Percentiles rank a stretch among this genome's conserved stretches.
Evolutionary conservation across 345 rosid species (phyloP).

Genomic region (Acer campestre): DNA sequence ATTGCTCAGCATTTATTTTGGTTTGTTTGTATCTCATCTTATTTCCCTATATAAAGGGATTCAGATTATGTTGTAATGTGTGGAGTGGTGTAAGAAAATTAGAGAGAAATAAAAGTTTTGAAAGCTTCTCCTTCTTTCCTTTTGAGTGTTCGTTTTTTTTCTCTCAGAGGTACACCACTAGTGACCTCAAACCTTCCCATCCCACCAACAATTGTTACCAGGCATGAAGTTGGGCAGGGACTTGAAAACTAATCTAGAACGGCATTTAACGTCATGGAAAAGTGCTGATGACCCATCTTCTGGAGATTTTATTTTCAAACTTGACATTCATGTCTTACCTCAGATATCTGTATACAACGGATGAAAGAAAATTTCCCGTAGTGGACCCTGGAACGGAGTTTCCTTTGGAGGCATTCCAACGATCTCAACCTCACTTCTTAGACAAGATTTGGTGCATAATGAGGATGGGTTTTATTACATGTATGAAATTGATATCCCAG

Average conservation of each 20-base stretch:
- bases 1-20: no score
- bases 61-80: no score
- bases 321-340: constrained; percentile 33
- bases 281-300: constrained; percentile 35
- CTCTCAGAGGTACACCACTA: no score
- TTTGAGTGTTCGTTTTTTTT: no score
- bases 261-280: constrained; percentile 38
- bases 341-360: constrained; percentile 19
- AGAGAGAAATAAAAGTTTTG: no score
- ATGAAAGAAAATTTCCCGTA: neutral
- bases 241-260: constrained; percentile 9
- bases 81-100: no score
- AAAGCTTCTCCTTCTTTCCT: no score
- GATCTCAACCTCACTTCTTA: neutral
- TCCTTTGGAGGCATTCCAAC: constrained; percentile 30
- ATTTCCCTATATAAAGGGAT: no score
- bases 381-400: constrained; percentile 47
- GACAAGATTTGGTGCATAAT: constrained; percentile 16
- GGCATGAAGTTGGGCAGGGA: constrained; percentile 47
- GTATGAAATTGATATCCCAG: neutral
- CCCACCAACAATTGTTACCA: constrained; percentile 31
- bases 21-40: no score
- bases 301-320: constrained; percentile 24
- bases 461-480: constrained; percentile 22
- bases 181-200: no score